Evolutionary conservation across 192 early-diverging fungal genomes (phyloP), one percentile per base, ranked within the genome.

Genomic region (Entomortierella beljakovae): DNA sequence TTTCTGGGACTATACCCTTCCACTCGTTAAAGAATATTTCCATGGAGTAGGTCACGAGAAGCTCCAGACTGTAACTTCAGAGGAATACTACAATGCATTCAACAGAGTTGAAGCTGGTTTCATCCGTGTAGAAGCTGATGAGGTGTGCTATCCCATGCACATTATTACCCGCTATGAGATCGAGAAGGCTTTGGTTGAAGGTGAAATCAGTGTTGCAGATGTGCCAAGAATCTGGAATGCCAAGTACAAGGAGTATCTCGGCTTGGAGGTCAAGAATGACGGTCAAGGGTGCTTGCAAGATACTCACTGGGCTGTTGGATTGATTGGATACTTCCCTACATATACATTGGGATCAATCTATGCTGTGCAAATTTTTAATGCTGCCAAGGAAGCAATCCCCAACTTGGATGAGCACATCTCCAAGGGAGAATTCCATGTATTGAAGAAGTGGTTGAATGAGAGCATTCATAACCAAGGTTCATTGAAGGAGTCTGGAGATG

Each of bases 171-270:
- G 81, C 42, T 82, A 66, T 18, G 81, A 80, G 31, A 76, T 82
- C 37, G 81, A 82, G 33, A 68, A 62, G 68, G 60, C 66, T 0
- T 42, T 82, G 8, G 53, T 82, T 20, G 62, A 79, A 6, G 74
- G 68, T 1, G 68, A 68, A 11, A 62, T 82, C 62, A 68, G 57
- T 5, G 73, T 77, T 23, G 69, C 51, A 28, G 75, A 82, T 15
- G 50, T 82, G 37, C 81, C 81, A 11, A 13, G 40, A 15, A 23
- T 82, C 54, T 80, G 81, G 81, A 68, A 66, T 38, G 62, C 53
- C 35, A 81, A 81, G 62, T 76, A 82, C 70, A 71, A 74, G 49
- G 79, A 83, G 43, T 83, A 83, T 32, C 46, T 83, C 18, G 82
- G 80, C 43, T 31, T 82, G 33, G 71, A 68, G 18, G 64, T 75